These are phyloP conservation scores for Tetrahymena thermophila DNA, from an alignment of 73 alveolate species.

Conservation along the genomic window DNA sequence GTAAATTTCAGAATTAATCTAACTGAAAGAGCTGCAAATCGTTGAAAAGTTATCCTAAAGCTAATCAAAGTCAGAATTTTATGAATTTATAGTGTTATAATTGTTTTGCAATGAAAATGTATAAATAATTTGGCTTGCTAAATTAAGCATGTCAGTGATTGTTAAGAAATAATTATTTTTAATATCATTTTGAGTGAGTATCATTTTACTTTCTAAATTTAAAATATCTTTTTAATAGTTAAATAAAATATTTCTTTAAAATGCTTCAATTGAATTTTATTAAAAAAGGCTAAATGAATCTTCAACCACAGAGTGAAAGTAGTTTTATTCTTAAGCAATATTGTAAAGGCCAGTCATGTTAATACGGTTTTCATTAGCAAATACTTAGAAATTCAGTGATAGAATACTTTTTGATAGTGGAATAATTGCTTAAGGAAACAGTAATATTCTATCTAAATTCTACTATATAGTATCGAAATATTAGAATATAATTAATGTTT, in stretches of 20 bases:
- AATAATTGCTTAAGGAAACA: background rate
- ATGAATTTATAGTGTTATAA: background rate
- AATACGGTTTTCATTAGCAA: background rate
- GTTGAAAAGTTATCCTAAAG: background rate
- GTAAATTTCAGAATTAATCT: background rate
- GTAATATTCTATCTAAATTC: background rate
- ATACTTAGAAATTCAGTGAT: background rate
- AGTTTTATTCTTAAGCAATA: background rate
- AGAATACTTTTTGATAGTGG: background rate
- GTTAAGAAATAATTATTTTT: background rate
- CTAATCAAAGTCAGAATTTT: background rate
- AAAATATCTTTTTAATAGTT: background rate
- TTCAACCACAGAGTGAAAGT: background rate
- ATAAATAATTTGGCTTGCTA: background rate
- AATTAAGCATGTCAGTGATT: background rate
- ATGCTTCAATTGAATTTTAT: background rate
- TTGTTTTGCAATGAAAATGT: background rate
- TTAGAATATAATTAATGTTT: background rate
- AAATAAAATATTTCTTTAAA: background rate
- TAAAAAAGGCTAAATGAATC: background rate
- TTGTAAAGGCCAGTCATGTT: background rate
- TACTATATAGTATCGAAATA: background rate
- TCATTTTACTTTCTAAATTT: background rate
- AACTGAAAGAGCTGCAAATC: background rate
- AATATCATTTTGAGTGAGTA: background rate